A percentile compares a stretch with the other conserved stretches of the same genome.
Evolutionary conservation across 495 filamentous ascomycete genomes (phyloP).

Genomic region (Xylaria telfairii): DNA sequence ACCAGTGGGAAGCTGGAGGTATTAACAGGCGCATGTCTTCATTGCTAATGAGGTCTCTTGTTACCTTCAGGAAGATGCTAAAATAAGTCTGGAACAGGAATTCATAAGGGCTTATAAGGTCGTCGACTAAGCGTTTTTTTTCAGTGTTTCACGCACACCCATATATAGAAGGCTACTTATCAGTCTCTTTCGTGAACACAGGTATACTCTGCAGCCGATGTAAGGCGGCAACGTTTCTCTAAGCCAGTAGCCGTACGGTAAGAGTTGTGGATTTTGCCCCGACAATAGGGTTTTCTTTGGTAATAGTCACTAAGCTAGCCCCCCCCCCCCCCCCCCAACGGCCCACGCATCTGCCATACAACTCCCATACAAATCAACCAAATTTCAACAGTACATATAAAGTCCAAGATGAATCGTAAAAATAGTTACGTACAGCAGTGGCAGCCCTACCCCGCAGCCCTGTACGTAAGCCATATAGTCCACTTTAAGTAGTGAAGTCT

Average conservation of each 20-base stretch:
- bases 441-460: too few relatives aligned
- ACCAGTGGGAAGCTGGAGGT: not conserved
- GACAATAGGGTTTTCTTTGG: too few relatives aligned
- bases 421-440: too few relatives aligned
- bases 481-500: too few relatives aligned
- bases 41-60: not conserved
- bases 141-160: conserved; percentile 43
- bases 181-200: conserved; percentile 54
- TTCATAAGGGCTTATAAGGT: conserved; percentile 1
- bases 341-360: too few relatives aligned
- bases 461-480: too few relatives aligned
- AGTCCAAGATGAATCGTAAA: too few relatives aligned
- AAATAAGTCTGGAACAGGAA: not conserved
- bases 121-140: conserved; percentile 38
- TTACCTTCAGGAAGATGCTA: not conserved
- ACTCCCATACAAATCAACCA: too few relatives aligned
- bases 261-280: too few relatives aligned
- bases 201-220: conserved; percentile 50
- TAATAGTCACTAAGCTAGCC: too few relatives aligned
- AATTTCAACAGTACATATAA: too few relatives aligned
- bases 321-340: too few relatives aligned
- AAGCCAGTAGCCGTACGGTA: conserved; percentile 44
- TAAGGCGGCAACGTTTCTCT: conserved; percentile 42
- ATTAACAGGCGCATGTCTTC: not conserved
- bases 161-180: conserved; percentile 39